Conservation (phyloP, 202 grass and related monocot genomes). For the Panicum virgatum region DNA sequence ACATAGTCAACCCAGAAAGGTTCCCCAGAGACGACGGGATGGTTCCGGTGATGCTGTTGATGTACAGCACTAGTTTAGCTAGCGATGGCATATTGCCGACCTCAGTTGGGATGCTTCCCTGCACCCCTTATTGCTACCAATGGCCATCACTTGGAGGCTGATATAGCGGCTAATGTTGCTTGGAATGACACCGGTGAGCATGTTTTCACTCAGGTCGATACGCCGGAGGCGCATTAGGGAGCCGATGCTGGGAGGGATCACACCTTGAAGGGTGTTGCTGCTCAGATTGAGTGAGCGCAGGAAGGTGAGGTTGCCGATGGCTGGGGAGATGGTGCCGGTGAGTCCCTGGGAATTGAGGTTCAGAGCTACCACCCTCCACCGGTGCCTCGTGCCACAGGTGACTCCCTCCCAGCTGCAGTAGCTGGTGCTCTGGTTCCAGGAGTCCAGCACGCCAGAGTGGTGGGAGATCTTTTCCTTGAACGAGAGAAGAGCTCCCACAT, state of each 20-base stretch:
- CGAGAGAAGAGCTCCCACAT: slow-evolving; percentile 16
- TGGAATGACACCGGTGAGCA: slow-evolving; percentile 7
- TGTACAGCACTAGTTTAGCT: background rate
- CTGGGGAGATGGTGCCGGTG: no score
- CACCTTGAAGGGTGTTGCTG: slow-evolving; percentile 4
- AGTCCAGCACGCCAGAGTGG: background rate
- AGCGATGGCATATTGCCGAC: slow-evolving; percentile 7
- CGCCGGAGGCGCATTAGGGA: background rate
- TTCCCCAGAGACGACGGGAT: slow-evolving; percentile 14
- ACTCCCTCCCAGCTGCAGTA: background rate
- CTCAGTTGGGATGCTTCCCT: slow-evolving; percentile 22
- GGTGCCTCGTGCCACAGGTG: no score
- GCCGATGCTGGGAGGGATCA: slow-evolving; percentile 40
- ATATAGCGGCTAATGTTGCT: slow-evolving; percentile 30
- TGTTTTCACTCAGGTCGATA: slow-evolving; percentile 2
- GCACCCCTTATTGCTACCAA: slow-evolving; percentile 15
- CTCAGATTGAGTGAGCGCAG: no score
- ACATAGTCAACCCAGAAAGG: background rate
- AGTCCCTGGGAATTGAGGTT: no score
- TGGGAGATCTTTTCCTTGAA: slow-evolving; percentile 35
- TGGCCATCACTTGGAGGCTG: background rate
- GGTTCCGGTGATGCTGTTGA: slow-evolving; percentile 38
- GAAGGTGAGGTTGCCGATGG: no score
- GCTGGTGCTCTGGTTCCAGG: background rate
- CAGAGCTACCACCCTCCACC: no score